Conservation (phyloP, 2,329 filamentous ascomycete genomes). For the Cladosporium sp. region DNA sequence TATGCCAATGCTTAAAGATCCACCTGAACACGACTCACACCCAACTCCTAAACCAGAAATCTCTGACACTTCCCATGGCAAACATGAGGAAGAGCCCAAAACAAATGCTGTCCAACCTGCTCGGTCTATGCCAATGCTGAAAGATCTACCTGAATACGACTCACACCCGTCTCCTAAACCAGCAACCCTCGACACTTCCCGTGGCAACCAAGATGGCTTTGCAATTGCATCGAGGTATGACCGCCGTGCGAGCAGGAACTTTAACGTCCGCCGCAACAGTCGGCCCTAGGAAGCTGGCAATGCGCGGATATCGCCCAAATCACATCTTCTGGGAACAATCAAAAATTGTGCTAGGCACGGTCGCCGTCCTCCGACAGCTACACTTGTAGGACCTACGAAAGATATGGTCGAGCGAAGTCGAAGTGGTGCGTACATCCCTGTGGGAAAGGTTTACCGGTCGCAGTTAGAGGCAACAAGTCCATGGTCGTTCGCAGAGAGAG, state of each 20-base stretch:
- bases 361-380: slow-evolving; percentile 23
- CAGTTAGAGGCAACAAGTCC: slow-evolving; percentile 36
- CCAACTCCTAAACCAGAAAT: neutral
- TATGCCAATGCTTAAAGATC: slow-evolving; percentile 8
- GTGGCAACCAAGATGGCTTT: slow-evolving; percentile 9
- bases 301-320: slow-evolving; percentile 18
- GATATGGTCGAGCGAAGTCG: slow-evolving; percentile 31
- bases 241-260: slow-evolving; percentile 8
- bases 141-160: neutral
- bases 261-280: slow-evolving; percentile 7
- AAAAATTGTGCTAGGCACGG: slow-evolving; percentile 35
- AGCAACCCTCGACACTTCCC: slow-evolving; percentile 2
- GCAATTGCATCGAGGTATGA: neutral
- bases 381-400: slow-evolving; percentile 23
- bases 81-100: slow-evolving; percentile 23
- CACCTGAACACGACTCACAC: neutral
- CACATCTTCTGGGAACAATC: slow-evolving; percentile 30
- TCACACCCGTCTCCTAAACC: neutral
- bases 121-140: slow-evolving; percentile 1
- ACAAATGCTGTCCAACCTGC: slow-evolving; percentile 28
- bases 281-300: slow-evolving; percentile 16
- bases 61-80: neutral
- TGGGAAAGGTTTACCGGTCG: slow-evolving; percentile 27
- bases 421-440: slow-evolving; percentile 34
- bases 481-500: slow-evolving; percentile 26